A percentile compares a stretch with the other conserved stretches of the same genome.
Evolutionary conservation across 352 stramenopile species (phyloP).

Genomic region (Phytophthora hybrid): DNA sequence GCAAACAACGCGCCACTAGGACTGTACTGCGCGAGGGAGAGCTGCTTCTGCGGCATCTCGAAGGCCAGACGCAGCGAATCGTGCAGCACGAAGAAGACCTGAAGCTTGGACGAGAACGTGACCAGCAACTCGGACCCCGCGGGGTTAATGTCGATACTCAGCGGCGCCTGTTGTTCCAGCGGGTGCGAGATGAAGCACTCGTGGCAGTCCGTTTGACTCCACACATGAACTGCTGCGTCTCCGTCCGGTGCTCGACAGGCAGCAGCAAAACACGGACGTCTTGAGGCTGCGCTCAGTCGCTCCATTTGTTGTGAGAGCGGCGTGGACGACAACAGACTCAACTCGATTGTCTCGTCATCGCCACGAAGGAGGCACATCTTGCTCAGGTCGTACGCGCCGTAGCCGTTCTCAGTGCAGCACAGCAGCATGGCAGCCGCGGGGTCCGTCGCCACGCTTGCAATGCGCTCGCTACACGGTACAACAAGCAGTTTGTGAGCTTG

Average conservation of each 20-base stretch:
- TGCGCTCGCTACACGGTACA: conserved; percentile 44
- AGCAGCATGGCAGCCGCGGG: conserved; percentile 57
- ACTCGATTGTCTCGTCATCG: conserved; percentile 66
- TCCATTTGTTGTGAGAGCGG: conserved; percentile 51
- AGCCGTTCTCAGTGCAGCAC: conserved; percentile 66
- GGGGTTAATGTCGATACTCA: conserved; percentile 70
- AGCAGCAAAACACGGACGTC: conserved; percentile 57
- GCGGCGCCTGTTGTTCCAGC: conserved; percentile 52
- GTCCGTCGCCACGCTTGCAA: conserved; percentile 58
- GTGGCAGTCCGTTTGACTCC: conserved; percentile 64
- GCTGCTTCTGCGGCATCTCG: conserved; percentile 70
- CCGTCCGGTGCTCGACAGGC: conserved; percentile 50
- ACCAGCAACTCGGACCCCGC: conserved; percentile 62
- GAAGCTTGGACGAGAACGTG: conserved; percentile 58
- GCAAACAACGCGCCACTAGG: conserved; percentile 61
- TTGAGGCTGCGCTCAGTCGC: conserved; percentile 52
- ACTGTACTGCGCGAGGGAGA: conserved; percentile 71
- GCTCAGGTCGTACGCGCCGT: conserved; percentile 78
- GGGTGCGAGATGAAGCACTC: conserved; percentile 67
- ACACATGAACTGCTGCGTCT: conserved; percentile 63
- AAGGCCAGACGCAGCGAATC: conserved; percentile 70
- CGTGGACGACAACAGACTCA: conserved; percentile 57
- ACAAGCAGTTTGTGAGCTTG: background rate
- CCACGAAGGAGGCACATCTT: conserved; percentile 70
- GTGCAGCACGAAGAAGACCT: conserved; percentile 71